Evolutionary conservation across 805 yeast species (phyloP), one percentile per base, ranked within the genome.

Genomic region (Ogataea salicorniae): DNA sequence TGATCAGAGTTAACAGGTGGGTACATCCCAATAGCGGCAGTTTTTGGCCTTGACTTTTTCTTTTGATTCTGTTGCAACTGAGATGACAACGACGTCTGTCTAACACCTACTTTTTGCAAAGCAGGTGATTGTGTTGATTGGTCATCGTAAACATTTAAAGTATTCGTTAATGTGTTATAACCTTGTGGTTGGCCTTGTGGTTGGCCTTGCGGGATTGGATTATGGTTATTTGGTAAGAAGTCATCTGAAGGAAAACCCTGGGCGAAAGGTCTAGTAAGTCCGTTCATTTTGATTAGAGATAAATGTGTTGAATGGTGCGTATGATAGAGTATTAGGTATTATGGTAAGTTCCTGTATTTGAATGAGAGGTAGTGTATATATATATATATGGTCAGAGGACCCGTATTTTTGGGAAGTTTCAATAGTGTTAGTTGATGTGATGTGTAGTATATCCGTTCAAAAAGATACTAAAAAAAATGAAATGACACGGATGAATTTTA

Each of bases 111-210:
- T 33, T 61, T 53, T 23, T 60, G 56, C 9, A 58, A 51, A 2
- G 64, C 31, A 26, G 31, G 31, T 26, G 31, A 26, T 11, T 26
- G 48, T 2, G 68, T 57, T 5, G 46, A 44, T 23, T 58, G 54
- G 46, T 65, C 69, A 42, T 61, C 68, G 48, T 62, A 63, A 3
- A 47, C 46, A 45, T 61, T 64, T 7, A 54, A 40, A 0, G 57
- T 53, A 8, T 37, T 38, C 15, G 37, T 17, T 16, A 37, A 20
- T 11, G 29, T 15, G 31, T 40, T 31, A 23, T 18, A 17, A 20
- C 23, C 37, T 20, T 47, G 51, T 13, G 34, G 45, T 36, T 35
- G 47, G 16, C 23, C 37, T 20, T 47, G 51, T 13, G 34, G 45
- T 36, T 35, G 47, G 16, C 22, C 45, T 18, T 35, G 45, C 22